Evolutionary conservation across 139 green algal genomes (phyloP).

Genomic region (Edaphochlamys debaryana): DNA sequence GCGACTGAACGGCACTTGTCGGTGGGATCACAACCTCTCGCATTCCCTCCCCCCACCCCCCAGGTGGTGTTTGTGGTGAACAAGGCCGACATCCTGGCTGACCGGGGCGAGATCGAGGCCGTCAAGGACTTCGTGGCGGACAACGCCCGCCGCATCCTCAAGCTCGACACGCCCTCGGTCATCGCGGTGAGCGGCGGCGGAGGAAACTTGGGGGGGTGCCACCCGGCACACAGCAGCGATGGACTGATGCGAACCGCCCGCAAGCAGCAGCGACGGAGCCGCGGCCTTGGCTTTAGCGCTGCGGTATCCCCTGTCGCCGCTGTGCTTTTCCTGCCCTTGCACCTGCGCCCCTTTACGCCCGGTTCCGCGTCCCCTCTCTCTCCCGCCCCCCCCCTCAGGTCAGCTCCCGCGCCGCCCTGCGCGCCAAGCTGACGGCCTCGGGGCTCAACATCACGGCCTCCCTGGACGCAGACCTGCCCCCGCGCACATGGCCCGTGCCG

Average conservation of each 20-base stretch:
- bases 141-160: constrained; percentile 71
- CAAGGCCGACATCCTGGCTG: constrained; percentile 91
- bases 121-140: constrained; percentile 82
- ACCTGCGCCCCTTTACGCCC: not conserved
- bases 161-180: constrained; percentile 52
- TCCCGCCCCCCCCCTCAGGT: too few relatives aligned
- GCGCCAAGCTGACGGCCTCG: constrained; percentile 55
- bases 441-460: constrained; percentile 7
- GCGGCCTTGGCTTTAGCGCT: not conserved
- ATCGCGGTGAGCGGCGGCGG: constrained; percentile 47
- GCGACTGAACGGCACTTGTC: too few relatives aligned
- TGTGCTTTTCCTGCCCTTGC: not conserved
- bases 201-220: too few relatives aligned
- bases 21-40: too few relatives aligned
- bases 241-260: too few relatives aligned
- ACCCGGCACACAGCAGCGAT: too few relatives aligned
- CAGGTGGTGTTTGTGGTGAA: constrained; percentile 96
- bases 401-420: constrained; percentile 49
- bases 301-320: not conserved
- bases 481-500: too few relatives aligned
- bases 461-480: not conserved
- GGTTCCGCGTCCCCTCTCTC: too few relatives aligned
- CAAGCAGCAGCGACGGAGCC: too few relatives aligned
- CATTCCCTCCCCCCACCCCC: too few relatives aligned
- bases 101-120: constrained; percentile 73